A percentile compares a stretch with the other conserved stretches of the same genome.
These are phyloP conservation scores for Linum tenue DNA, from an alignment of 345 rosid genomes.

Conservation along the genomic window DNA sequence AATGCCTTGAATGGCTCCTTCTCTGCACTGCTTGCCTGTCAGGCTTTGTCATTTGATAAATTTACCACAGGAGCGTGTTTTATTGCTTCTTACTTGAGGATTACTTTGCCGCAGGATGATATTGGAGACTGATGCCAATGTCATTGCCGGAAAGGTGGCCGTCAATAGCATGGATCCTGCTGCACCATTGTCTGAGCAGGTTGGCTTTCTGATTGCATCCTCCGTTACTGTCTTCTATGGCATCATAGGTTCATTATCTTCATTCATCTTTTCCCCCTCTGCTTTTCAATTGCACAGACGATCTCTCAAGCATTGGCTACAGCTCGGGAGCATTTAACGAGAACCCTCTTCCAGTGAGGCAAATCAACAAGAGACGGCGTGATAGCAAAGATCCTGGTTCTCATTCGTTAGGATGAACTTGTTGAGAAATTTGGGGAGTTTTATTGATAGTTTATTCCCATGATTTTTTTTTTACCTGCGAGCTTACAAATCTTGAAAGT, in stretches of 20 bases:
- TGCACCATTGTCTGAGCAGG: constrained; percentile 87
- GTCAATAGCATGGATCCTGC: constrained; percentile 62
- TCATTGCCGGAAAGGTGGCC: constrained; percentile 85
- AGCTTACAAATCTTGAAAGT: no score
- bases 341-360: constrained; percentile 42
- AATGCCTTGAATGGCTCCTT: no score
- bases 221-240: background rate
- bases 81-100: background rate
- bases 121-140: constrained; percentile 73
- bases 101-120: constrained; percentile 41
- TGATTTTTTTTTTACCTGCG: no score
- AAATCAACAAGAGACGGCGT: background rate
- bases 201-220: constrained; percentile 4
- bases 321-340: constrained; percentile 61
- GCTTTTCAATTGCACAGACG: constrained; percentile 30
- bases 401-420: no score
- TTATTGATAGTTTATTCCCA: no score
- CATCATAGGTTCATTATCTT: background rate
- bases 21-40: background rate
- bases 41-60: background rate
- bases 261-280: background rate
- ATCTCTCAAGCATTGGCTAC: constrained; percentile 54
- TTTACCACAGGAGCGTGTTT: background rate
- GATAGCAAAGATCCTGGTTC: no score
- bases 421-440: no score